Conservation (phyloP, 2,329 filamentous ascomycete genomes). For the Proliferodiscus dingleyae region DNA sequence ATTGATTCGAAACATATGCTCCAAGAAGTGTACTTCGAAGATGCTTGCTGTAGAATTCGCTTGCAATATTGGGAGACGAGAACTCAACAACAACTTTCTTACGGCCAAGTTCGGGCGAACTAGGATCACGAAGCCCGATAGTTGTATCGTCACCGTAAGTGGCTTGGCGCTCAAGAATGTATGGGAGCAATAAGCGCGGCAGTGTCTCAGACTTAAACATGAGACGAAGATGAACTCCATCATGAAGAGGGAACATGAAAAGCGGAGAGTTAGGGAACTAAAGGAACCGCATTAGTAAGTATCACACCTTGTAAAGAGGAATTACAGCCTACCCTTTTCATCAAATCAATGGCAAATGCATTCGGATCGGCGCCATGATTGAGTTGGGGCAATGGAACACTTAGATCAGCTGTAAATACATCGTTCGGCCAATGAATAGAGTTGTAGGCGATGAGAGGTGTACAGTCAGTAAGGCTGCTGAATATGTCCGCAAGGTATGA, state of each 20-base stretch:
- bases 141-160: conserved; percentile 57
- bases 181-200: conserved; percentile 51
- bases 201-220: conserved; percentile 58
- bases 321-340: neutral
- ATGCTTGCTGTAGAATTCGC: conserved; percentile 62
- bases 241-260: conserved; percentile 19
- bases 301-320: neutral
- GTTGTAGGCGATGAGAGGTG: conserved; percentile 3
- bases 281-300: neutral
- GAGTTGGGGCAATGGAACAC: conserved; percentile 7
- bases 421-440: conserved; percentile 8
- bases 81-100: conserved; percentile 56
- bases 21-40: conserved; percentile 63
- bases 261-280: conserved; percentile 5
- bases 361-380: neutral
- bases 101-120: neutral
- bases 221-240: conserved; percentile 59
- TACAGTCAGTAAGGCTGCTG: conserved; percentile 6
- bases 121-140: conserved; percentile 52
- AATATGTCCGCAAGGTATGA: conserved; percentile 9
- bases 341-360: conserved; percentile 4
- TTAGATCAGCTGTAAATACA: conserved; percentile 7
- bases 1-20: conserved; percentile 59
- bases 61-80: conserved; percentile 63
- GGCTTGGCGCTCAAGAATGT: conserved; percentile 51